A percentile compares a stretch with the other conserved stretches of the same genome.
Conservation (phyloP, 163 green algal genomes). For the Prototheca stagnorum region DNA sequence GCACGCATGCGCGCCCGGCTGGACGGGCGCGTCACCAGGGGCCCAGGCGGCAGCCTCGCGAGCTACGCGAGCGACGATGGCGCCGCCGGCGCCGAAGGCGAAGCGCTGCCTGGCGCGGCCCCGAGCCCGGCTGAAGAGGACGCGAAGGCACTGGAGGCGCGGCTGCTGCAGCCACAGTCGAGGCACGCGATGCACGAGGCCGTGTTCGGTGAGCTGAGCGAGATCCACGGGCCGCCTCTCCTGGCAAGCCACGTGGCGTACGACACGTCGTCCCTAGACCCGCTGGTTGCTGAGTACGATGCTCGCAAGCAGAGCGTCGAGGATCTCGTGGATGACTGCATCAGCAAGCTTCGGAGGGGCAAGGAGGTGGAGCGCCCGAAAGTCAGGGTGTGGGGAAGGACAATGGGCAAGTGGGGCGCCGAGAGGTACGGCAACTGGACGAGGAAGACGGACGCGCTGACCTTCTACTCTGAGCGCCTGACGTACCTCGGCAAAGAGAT, state of each 20-base stretch:
- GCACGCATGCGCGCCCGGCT: too few species aligned
- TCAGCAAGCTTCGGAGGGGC: slow-evolving; percentile 7
- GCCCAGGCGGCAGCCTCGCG: too few species aligned
- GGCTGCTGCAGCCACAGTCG: too few species aligned
- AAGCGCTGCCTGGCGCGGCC: too few species aligned
- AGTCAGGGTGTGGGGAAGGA: slow-evolving; percentile 9
- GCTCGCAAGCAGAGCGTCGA: slow-evolving; percentile 7
- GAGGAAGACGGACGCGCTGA: slow-evolving; percentile 27
- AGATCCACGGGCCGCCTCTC: too few species aligned
- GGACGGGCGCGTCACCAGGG: too few species aligned
- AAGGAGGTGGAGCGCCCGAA: slow-evolving; percentile 15
- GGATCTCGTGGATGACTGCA: slow-evolving; percentile 25
- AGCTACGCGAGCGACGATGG: too few species aligned
- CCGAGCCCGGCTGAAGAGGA: too few species aligned
- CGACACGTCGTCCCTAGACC: slow-evolving; percentile 14
- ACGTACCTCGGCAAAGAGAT: slow-evolving; percentile 21
- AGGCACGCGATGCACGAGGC: too few species aligned
- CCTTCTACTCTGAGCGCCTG: slow-evolving; percentile 27
- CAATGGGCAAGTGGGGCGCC: slow-evolving; percentile 17
- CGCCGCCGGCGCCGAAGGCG: too few species aligned
- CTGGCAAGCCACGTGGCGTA: slow-evolving; percentile 13
- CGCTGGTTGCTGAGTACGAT: slow-evolving; percentile 18
- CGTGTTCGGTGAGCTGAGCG: too few species aligned
- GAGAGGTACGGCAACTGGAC: slow-evolving; percentile 36
- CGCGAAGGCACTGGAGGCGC: too few species aligned